Evolutionary conservation across 2,329 filamentous ascomycete genomes (phyloP), one percentile per base, ranked within the genome.

Genomic region (Cryphonectria nitschkei): DNA sequence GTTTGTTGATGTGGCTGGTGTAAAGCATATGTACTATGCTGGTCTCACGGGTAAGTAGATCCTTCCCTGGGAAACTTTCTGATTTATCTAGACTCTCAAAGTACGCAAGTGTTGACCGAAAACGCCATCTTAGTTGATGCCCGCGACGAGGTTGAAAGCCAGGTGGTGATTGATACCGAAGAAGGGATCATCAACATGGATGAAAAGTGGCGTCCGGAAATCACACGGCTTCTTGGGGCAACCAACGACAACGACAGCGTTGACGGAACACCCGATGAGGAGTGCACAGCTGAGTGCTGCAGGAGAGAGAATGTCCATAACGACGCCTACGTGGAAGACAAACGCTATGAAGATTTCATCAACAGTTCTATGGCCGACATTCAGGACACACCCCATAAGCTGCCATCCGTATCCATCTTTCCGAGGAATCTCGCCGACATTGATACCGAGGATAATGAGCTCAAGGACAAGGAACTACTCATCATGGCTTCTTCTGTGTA

Each of bases 401-500:
- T 60, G 26, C 68, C 62, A 0, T 61, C 68, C 1, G 34, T 65
- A 4, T 37, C 52, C 2, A 65, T 69, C 26, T 65, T 50, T 19
- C 62, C 68, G 1, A 46, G 62, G 37, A 22, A 19, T 22, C 29
- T 69, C 3, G 34, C 16, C 14, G 61, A 64, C 1, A 43, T 46
- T 34, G 7, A 9, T 0, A 43, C 54, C 19, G 39, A 43, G 1
- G 61, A 61, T 9, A 43, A 68, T n/a, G 19, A 34, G 2, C n/a
- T 74, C 6, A 69, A 64, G 1, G 75, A 79, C 1, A 75, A 76
- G 26, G 78, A 80, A 26, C 52, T 76, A 0, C 19, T 79, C 0
- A 78, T 81, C 43, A 80, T 81, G 76, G 75, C 77, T 0, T 75
- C 77, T 34, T 73, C 76, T 0, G 78, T 80, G 5, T 79, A 77